Evolutionary conservation across 176 grass and related monocot genomes (phyloP).

Genomic region (Rhynchospora breviuscula): DNA sequence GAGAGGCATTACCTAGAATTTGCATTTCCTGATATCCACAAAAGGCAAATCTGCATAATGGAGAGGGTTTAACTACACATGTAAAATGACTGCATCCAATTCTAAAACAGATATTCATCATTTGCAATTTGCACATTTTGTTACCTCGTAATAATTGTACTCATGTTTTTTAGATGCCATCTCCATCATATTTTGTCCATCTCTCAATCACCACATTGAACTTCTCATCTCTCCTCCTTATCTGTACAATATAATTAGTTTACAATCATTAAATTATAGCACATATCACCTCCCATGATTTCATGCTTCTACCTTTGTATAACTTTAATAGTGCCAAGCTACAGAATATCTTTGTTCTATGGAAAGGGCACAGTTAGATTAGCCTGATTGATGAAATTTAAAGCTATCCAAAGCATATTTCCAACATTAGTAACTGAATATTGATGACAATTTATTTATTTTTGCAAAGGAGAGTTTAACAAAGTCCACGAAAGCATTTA

Average conservation of each 20-base stretch:
- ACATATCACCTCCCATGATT: background rate
- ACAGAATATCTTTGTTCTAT: background rate
- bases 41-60: background rate
- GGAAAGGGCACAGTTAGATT: background rate
- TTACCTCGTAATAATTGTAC: slow-evolving; percentile 9
- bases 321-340: slow-evolving; percentile 2
- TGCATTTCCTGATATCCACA: background rate
- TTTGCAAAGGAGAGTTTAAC: background rate
- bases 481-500: background rate
- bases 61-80: background rate
- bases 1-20: background rate
- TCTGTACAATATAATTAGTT: slow-evolving; percentile 35
- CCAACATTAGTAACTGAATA: background rate
- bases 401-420: background rate
- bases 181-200: slow-evolving; percentile 94
- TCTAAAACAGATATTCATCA: background rate
- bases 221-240: slow-evolving; percentile 65
- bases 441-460: background rate
- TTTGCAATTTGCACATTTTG: background rate
- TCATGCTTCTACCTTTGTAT: background rate
- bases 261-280: background rate
- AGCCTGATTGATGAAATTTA: slow-evolving; percentile 6
- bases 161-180: slow-evolving; percentile 47
- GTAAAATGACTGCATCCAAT: background rate
- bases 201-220: slow-evolving; percentile 93